Percentiles rank a stretch among this genome's conserved stretches.
Evolutionary conservation across 2,329 filamentous ascomycete genomes (phyloP).

Genomic region (Xylariaceae sp.): DNA sequence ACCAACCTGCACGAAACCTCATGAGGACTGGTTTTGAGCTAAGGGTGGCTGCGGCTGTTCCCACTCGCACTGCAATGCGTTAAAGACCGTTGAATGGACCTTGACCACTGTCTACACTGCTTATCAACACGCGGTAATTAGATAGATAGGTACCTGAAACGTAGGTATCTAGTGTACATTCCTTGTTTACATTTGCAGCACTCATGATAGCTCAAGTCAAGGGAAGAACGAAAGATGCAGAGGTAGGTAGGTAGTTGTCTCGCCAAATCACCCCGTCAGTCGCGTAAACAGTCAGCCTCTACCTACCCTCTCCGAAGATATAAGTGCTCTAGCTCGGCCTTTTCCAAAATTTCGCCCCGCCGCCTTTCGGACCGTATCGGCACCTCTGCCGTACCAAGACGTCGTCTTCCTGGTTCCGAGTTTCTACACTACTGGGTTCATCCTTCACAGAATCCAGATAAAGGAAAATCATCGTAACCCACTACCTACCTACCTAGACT

Average conservation of each 20-base stretch:
- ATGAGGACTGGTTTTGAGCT: neutral
- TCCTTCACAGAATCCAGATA: no score
- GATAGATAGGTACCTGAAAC: neutral
- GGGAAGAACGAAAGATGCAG: neutral
- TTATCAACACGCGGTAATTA: neutral
- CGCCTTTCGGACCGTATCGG: conserved; percentile 27
- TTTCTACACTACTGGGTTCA: neutral
- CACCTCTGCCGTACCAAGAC: conserved; percentile 21
- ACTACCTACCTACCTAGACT: neutral
- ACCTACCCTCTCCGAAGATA: neutral
- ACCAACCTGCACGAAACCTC: conserved; percentile 4
- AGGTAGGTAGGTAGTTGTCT: neutral
- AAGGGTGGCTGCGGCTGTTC: neutral
- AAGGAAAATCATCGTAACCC: neutral
- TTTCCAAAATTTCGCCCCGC: conserved; percentile 22
- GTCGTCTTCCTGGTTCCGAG: conserved; percentile 1
- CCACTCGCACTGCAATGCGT: neutral
- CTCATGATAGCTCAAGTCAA: neutral
- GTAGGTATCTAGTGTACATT: neutral
- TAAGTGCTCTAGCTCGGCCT: conserved; percentile 28
- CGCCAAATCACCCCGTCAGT: neutral
- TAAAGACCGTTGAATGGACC: neutral
- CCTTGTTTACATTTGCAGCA: neutral
- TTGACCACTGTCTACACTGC: neutral
- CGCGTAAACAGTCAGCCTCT: neutral